phyloP scores from a whole-genome alignment of 2,329 filamentous ascomycete genomes.

The Ophiostoma ips region DNA sequence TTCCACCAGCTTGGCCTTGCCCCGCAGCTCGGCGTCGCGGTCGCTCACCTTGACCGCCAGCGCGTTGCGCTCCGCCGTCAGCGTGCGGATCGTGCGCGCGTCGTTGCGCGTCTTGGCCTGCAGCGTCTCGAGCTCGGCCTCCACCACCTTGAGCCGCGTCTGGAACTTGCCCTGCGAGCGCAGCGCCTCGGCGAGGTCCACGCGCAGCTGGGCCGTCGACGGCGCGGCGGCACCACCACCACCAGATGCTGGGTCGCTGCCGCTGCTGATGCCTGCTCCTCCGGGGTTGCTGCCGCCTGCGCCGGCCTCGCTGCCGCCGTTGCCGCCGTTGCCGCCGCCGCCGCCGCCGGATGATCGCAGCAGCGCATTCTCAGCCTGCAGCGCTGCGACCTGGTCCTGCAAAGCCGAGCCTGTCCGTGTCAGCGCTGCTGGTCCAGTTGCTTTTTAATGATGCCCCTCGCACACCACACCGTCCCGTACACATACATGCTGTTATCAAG shows the following conservation, averaged over 20 bases:
- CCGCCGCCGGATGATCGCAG: conserved; percentile 6
- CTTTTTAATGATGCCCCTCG: too few relatives aligned
- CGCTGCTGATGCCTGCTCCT: conserved; percentile 17
- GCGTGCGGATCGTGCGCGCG: conserved; percentile 41
- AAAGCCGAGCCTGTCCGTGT: conserved; percentile 47
- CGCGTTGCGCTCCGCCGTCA: conserved; percentile 47
- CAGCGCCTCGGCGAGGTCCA: conserved; percentile 64
- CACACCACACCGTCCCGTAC: neutral
- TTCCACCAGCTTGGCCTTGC: conserved; percentile 73
- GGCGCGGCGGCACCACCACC: neutral
- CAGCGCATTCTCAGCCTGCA: conserved; percentile 41
- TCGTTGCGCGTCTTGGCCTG: conserved; percentile 47
- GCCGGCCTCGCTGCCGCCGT: neutral
- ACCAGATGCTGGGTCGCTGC: conserved; percentile 13
- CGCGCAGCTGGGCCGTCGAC: conserved; percentile 35
- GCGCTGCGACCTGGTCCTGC: conserved; percentile 49
- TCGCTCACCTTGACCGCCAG: conserved; percentile 59
- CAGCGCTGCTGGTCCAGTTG: too few relatives aligned
- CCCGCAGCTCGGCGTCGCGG: conserved; percentile 69
- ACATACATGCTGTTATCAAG: conserved; percentile 67
- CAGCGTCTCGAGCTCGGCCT: conserved; percentile 46
- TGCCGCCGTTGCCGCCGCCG: neutral
- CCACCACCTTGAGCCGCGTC: conserved; percentile 45
- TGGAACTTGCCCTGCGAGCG: conserved; percentile 58
- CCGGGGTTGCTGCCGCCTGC: conserved; percentile 1